Evolutionary conservation across 129 eudicot species (phyloP), one percentile per base, ranked within the genome.

Genomic region (Flaveria trinervia): DNA sequence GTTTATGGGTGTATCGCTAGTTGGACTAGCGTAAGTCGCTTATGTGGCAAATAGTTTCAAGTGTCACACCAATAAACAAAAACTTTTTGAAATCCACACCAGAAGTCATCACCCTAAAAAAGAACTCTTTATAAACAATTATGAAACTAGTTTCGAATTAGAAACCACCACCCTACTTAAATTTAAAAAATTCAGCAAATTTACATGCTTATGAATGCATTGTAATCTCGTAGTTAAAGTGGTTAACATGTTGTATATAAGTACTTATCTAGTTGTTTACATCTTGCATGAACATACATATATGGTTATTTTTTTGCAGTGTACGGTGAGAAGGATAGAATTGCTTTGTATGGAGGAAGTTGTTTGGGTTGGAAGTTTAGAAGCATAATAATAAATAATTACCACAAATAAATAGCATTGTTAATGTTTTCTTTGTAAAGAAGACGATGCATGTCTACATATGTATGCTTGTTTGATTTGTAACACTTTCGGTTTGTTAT

Each of bases 391-490:
- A 36, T 36, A 36, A 36, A 36, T 54, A 54, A 4, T 51, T 51
- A 50, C 17, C 16, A 50, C 30, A 62, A 62, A 62, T 62, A 62
- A 36, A 62, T 20, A 28, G 7, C 68, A 62, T 43, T 60, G 16
- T 5, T 36, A 36, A 5, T 36, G 14, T 13, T 61, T 61, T 61
- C 4, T 5, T 12, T 25, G 26, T 25, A 0, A 61, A 26, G 43
- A 61, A 61, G 41, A 25, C 17, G 5, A 61, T 14, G 28, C 7
- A 48, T 48, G 36, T 2, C 3, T 57, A 5, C 23, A 12, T 52
- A 7, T 52, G 17, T 56, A 59, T 30, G 45, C 30, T 20, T 64
- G 46, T 64, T 64, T 64, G 69, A 4, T 64, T 33, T 64, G 69
- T 30, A 28, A 64, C 16, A 3, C 23, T 45, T 64, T 64, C 11